Evolutionary conservation across 768 basidiomycete genomes (phyloP).

Genomic region (Lentinula sp.): DNA sequence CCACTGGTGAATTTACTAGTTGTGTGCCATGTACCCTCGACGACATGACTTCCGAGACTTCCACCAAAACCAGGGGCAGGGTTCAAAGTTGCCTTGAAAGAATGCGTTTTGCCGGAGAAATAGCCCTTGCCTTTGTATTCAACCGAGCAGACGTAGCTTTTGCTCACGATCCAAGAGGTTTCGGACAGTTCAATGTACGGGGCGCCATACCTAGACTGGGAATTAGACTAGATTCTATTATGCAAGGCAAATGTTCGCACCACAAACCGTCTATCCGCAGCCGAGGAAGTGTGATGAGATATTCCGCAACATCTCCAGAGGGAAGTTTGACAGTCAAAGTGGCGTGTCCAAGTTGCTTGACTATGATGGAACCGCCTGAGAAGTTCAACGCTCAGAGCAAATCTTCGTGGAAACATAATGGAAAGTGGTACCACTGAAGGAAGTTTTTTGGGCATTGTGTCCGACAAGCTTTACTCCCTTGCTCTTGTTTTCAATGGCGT

Average conservation of each 20-base stretch:
- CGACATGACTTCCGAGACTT: constrained; percentile 36
- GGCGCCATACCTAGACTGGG: constrained; percentile 46
- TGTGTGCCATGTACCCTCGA: constrained; percentile 82
- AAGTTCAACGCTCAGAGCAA: neutral
- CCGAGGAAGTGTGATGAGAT: constrained; percentile 87
- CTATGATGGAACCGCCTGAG: constrained; percentile 66
- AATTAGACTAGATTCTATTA: neutral
- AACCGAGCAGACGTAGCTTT: constrained; percentile 43
- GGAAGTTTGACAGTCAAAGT: constrained; percentile 63
- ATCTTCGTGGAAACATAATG: neutral
- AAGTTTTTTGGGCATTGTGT: constrained; percentile 94
- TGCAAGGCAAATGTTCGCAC: constrained; percentile 24
- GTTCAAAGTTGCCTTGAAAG: constrained; percentile 79
- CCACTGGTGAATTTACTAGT: constrained; percentile 44
- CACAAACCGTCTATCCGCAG: constrained; percentile 92
- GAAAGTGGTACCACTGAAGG: constrained; percentile 61
- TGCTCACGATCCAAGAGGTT: constrained; percentile 64
- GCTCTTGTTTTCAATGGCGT: constrained; percentile 74
- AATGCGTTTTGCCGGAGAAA: constrained; percentile 88
- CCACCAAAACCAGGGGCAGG: constrained; percentile 37
- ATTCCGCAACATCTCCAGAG: constrained; percentile 44
- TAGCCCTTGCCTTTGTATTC: constrained; percentile 98
- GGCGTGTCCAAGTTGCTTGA: constrained; percentile 95
- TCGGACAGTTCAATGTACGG: constrained; percentile 92
- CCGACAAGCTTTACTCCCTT: constrained; percentile 77